These are phyloP conservation scores for Termitomyces sp. DNA, from an alignment of 768 basidiomycete genomes.

Conservation along the genomic window DNA sequence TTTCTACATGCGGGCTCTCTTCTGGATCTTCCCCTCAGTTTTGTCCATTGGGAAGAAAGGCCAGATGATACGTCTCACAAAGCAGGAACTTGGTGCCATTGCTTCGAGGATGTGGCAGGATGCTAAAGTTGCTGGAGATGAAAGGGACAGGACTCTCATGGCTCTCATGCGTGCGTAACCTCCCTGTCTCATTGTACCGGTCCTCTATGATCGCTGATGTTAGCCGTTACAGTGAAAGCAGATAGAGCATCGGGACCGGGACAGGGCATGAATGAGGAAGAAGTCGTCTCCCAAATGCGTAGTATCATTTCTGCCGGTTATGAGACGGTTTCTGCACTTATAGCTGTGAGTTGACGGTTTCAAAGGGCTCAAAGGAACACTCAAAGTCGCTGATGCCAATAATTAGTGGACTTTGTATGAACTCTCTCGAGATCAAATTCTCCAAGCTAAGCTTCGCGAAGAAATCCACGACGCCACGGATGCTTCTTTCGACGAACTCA, in stretches of 20 bases:
- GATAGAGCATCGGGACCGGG: conserved; percentile 33
- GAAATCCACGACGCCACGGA: conserved; percentile 41
- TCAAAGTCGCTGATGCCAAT: conserved; percentile 2
- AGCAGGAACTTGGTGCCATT: conserved; percentile 46
- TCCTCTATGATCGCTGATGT: neutral
- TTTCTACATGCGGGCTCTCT: conserved; percentile 60
- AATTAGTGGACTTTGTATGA: conserved; percentile 62
- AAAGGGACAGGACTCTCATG: conserved; percentile 43
- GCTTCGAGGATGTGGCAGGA: conserved; percentile 50
- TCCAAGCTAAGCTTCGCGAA: conserved; percentile 53
- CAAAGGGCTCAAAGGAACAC: neutral
- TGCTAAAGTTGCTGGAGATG: conserved; percentile 39
- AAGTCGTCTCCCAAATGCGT: conserved; percentile 55
- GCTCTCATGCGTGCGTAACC: conserved; percentile 44
- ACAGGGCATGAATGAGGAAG: conserved; percentile 37
- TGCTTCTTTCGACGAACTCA: conserved; percentile 47
- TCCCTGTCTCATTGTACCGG: neutral
- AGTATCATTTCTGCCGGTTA: conserved; percentile 60
- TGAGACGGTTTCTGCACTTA: conserved; percentile 41
- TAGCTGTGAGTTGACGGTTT: conserved; percentile 26
- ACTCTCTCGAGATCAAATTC: conserved; percentile 41
- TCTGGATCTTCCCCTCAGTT: conserved; percentile 54
- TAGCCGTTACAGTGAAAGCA: conserved; percentile 28
- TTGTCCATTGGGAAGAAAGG: conserved; percentile 53
- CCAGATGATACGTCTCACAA: conserved; percentile 48